Base-by-base conservation (phyloP, 2,329 filamentous ascomycete genomes). In the Biscogniauxia sp. region DNA sequence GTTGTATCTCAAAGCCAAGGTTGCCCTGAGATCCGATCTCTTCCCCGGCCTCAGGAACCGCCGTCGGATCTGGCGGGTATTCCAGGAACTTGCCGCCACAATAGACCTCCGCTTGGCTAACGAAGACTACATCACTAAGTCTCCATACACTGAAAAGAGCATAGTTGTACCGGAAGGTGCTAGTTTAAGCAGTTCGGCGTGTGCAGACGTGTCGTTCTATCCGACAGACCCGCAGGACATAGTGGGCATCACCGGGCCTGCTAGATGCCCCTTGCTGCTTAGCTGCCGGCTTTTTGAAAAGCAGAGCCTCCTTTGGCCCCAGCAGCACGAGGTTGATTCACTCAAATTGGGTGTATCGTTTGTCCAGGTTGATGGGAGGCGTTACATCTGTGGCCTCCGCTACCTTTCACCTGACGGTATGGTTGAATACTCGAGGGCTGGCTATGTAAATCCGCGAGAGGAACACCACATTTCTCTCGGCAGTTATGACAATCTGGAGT, bases 31-130 rank as follows among this genome's bases (percentile, higher is more conserved):
- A 13, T 58, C 59, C 5, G 57, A 60, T 5, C 37, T 54, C 5
- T 64, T 64, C 51, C 61, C 59, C 13, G 68, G 68, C 3, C 61
- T 68, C 26, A 61, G 55, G 53, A 68, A 69, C 53, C 60, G 68
- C 32, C 52, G 55, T 19, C 60, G 65, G 17, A 63, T 68, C 13
- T 69, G 65, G 63, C 25, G 59, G 19, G 41, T 17, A 49, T 51
- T 69, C 7, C 58, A 61, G n/a, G 32, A 65, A 37, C 58, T 67
- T 1, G 53, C 57, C 2, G 62, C 64, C 8, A 57, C 58, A 5
- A 23, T 68, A n/a, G 32, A 41, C 13, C 28, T 66, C 13, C 63
- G 66, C 15, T 51, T 68, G 4, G 55, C 50, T 41, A 68, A 68
- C 20, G 60, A 64, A 28, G 25, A 26, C 1, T 55, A 20, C n/a